These are phyloP conservation scores for Chlamydomonas urium DNA, from an alignment of 139 green algal species.

Conservation along the genomic window DNA sequence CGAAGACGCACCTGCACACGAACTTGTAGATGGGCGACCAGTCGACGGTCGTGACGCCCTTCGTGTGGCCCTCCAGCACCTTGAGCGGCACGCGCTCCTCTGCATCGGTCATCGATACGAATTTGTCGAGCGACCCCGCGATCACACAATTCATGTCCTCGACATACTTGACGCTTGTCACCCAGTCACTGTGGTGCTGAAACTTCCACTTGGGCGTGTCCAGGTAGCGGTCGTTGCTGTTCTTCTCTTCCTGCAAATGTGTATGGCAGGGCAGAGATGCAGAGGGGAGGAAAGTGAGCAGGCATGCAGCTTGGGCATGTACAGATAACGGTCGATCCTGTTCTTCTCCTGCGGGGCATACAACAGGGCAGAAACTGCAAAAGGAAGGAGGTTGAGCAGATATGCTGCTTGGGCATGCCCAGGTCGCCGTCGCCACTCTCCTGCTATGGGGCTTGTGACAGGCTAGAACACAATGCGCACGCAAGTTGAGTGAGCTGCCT, in stretches of 20 bases:
- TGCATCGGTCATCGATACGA: conserved; percentile 49
- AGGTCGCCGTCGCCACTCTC: too few relatives aligned
- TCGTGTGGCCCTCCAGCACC: conserved; percentile 33
- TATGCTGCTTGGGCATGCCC: too few relatives aligned
- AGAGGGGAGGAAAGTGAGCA: too few relatives aligned
- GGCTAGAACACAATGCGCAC: too few relatives aligned
- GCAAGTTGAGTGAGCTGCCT: neutral
- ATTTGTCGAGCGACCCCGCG: conserved; percentile 49
- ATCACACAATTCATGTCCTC: conserved; percentile 51
- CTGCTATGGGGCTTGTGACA: too few relatives aligned
- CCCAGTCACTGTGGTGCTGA: conserved; percentile 46
- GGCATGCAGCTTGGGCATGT: too few relatives aligned
- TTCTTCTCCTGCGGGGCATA: too few relatives aligned
- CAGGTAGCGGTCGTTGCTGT: conserved; percentile 26
- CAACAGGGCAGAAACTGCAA: too few relatives aligned
- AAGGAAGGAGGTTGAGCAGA: too few relatives aligned
- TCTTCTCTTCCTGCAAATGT: conserved; percentile 28
- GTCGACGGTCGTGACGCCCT: conserved; percentile 39
- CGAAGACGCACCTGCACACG: too few relatives aligned
- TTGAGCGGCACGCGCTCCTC: conserved; percentile 45
- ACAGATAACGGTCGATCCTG: too few relatives aligned
- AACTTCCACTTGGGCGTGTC: conserved; percentile 29
- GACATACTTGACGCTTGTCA: conserved; percentile 27
- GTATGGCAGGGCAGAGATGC: too few relatives aligned
- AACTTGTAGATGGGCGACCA: conserved; percentile 57